phyloP scores from a whole-genome alignment of 164 flowering plant species.

The Platanus orientalis region DNA sequence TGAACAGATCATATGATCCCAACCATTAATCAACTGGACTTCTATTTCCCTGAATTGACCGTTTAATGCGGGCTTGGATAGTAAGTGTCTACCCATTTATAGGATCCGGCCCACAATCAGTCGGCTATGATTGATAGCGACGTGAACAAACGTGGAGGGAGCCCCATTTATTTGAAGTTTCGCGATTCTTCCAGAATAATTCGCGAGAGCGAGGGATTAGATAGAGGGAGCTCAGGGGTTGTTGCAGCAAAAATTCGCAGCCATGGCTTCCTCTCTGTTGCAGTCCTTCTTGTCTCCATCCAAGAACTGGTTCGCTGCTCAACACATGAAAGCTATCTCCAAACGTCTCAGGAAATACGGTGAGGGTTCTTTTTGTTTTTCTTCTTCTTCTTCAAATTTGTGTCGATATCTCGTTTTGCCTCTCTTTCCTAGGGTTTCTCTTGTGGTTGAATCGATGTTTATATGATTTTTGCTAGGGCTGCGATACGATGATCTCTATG shows the following conservation, averaged over 20 bases:
- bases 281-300: constrained; percentile 46
- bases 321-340: constrained; percentile 61
- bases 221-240: constrained; percentile 1
- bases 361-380: constrained; percentile 12
- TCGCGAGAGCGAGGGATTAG: constrained; percentile 14
- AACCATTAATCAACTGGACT: too few species aligned
- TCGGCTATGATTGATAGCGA: too few species aligned
- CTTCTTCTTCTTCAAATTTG: not conserved
- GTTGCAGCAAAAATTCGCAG: too few species aligned
- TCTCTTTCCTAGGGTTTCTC: constrained; percentile 3
- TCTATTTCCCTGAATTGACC: too few species aligned
- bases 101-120: too few species aligned
- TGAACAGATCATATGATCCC: too few species aligned
- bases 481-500: constrained; percentile 84
- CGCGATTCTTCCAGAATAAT: not conserved
- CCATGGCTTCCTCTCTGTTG: constrained; percentile 47
- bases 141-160: too few species aligned
- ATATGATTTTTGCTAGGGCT: constrained; percentile 41
- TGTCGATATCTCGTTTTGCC: not conserved
- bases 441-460: not conserved
- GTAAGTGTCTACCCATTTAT: too few species aligned
- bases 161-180: too few species aligned
- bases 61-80: too few species aligned
- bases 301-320: constrained; percentile 64
- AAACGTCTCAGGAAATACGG: constrained; percentile 77